Base-by-base conservation (phyloP, 768 basidiomycete genomes). In the Termitomyces sp. region DNA sequence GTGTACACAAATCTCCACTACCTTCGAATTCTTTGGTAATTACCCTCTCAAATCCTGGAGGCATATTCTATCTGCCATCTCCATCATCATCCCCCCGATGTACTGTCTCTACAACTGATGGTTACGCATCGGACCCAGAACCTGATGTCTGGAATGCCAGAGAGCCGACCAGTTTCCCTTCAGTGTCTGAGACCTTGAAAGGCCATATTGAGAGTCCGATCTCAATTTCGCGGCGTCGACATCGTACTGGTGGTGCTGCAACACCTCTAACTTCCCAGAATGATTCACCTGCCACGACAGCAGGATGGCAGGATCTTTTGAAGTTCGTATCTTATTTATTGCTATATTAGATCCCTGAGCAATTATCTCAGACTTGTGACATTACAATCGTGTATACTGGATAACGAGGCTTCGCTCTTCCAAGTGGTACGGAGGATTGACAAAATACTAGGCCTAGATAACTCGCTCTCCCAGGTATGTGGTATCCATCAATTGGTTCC, bases 71-170 rank as follows among this genome's bases (percentile, higher is more conserved):
- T 71, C 67, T 87, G 24, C 83, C 85, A 22, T 64, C 72, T 41
- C 63, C 72, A 5, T 63, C 70, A 45, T 64, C 60, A 27, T 66
- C 63, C 61, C 67, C 66, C 57, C 66, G 76, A 46, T 76, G 83
- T 48, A 70, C 83, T 27, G 76, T 82, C 53, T 81, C 87, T n/a
- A 86, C 86, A 12, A 73, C 81, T 45, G 66, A 67, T 30, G 88
- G 86, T 9, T 90, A 89, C 66, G 79, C 79, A 31, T 90, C 90
- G 1, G 89, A 91, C 65, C 88, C 88, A 36, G 90, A 91, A 73
- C 73, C 73, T 22, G 80, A 80, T 45, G 66, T 78, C 16, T 72
- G 76, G 47, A 80, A 75, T 59, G 71, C 75, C 15, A 76, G 77
- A 52, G 75, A 75, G 53, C 61, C 55, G 6, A 66, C 63, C 6